Evolutionary conservation across 495 filamentous ascomycete species (phyloP).

Genomic region (Annulohypoxylon maeteangense): DNA sequence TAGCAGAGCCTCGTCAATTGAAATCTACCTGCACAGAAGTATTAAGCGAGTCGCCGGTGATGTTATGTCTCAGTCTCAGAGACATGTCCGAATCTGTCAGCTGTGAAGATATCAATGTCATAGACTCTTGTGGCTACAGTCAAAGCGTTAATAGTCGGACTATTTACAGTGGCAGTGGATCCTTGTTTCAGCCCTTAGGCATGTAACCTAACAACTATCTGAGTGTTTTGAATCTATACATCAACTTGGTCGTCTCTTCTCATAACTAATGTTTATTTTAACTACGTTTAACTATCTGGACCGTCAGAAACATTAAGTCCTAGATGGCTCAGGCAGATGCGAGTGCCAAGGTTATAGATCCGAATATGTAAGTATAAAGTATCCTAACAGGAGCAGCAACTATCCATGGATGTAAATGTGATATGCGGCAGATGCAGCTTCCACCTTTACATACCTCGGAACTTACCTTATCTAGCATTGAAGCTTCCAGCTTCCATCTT

Average conservation of each 20-base stretch:
- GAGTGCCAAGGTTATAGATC: background rate
- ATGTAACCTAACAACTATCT: background rate
- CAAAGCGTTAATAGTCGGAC: constrained; percentile 1
- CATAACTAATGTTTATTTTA: background rate
- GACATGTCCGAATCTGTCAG: background rate
- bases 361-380: constrained; percentile 25
- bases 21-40: background rate
- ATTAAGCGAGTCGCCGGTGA: background rate
- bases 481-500: too few relatives aligned
- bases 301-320: background rate
- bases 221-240: background rate
- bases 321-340: background rate
- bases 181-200: background rate
- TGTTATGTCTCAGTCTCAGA: background rate
- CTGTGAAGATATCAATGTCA: background rate
- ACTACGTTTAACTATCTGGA: background rate
- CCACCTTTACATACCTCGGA: constrained; percentile 5
- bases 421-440: background rate
- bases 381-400: background rate
- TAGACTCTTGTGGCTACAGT: background rate
- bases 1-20: background rate
- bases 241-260: background rate
- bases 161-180: background rate
- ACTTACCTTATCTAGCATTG: background rate
- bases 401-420: background rate